Evolutionary conservation across 176 grass and related monocot genomes (phyloP), one percentile per base, ranked within the genome.

Genomic region (Triticum urartu): DNA sequence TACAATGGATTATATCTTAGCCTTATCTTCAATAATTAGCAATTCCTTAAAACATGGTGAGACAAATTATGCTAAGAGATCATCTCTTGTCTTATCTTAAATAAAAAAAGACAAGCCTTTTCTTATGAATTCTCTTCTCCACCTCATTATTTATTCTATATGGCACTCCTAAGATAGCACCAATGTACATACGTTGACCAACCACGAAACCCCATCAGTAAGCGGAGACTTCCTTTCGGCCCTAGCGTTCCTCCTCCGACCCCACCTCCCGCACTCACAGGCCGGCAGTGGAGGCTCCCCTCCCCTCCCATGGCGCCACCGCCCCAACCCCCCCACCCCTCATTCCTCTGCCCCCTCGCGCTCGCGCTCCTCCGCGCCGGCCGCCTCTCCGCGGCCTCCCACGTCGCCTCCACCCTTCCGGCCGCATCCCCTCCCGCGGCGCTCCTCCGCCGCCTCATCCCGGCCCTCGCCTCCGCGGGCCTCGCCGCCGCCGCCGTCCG

Each of bases 371-470:
- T 87, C 58, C 89, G 89, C 42, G 89, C 89, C 33, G 89, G 84
- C 74, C 84, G 84, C 58, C 80, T 86, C 84, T 58, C 89, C 66
- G 73, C 80, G 9, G 66, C 89, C 66, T 72, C 89, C 80, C 24
- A 79, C 42, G 1, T 87, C 84, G 73, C 77, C 12, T 73, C 65
- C 80, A 42, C 80, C 36, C 65, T 90, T 20, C 59, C 80, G 12
- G 8, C 84, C 62, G 13, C 70, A 3, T 5, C 45, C 45, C 83
- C 25, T 28, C 74, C 89, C 65, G 54, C 73, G 0, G n/a, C 54
- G 65, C 56, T 90, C 43, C 89, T 83, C 67, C 89, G 84, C 75
- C 89, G 89, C 43, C 84, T 90, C 75, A 13, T 90, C 89, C 89
- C 89, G 32, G 84, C 89, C 6, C 84, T 90, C n/a, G 79, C 78